These are phyloP conservation scores for Anacardium occidentale DNA, from an alignment of 345 rosid species.

Conservation along the genomic window DNA sequence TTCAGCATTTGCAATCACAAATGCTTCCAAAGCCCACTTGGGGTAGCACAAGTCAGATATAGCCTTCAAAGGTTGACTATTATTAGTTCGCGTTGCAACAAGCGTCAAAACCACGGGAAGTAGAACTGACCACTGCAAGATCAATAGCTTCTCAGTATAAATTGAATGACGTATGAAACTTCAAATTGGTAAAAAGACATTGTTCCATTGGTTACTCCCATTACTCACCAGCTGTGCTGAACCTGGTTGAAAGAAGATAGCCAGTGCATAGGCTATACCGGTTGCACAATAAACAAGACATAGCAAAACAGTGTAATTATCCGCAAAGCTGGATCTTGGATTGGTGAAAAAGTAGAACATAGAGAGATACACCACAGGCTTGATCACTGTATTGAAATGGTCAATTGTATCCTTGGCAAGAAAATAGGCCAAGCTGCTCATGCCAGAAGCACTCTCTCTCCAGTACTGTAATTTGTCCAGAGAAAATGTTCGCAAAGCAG, in stretches of 20 bases:
- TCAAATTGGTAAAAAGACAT: neutral
- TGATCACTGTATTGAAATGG: slow-evolving; percentile 70
- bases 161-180: neutral
- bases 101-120: slow-evolving; percentile 96
- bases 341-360: slow-evolving; percentile 91
- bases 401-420: slow-evolving; percentile 92
- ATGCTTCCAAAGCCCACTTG: slow-evolving; percentile 86
- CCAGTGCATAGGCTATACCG: slow-evolving; percentile 80
- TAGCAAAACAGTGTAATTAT: slow-evolving; percentile 74
- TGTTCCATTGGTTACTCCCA: neutral
- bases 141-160: slow-evolving; percentile 14
- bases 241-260: slow-evolving; percentile 78
- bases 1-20: slow-evolving; percentile 76
- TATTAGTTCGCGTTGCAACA: slow-evolving; percentile 54
- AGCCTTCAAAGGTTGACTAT: slow-evolving; percentile 34
- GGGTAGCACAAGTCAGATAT: slow-evolving; percentile 71
- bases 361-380: slow-evolving; percentile 86
- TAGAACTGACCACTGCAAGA: slow-evolving; percentile 86
- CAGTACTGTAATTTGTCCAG: slow-evolving; percentile 85
- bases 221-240: slow-evolving; percentile 90
- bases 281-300: slow-evolving; percentile 95
- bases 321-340: slow-evolving; percentile 78
- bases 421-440: slow-evolving; percentile 90
- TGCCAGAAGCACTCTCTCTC: slow-evolving; percentile 94
- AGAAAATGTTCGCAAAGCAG: slow-evolving; percentile 89